These are phyloP conservation scores for Jatropha curcas DNA, from an alignment of 345 rosid species.

Conservation along the genomic window DNA sequence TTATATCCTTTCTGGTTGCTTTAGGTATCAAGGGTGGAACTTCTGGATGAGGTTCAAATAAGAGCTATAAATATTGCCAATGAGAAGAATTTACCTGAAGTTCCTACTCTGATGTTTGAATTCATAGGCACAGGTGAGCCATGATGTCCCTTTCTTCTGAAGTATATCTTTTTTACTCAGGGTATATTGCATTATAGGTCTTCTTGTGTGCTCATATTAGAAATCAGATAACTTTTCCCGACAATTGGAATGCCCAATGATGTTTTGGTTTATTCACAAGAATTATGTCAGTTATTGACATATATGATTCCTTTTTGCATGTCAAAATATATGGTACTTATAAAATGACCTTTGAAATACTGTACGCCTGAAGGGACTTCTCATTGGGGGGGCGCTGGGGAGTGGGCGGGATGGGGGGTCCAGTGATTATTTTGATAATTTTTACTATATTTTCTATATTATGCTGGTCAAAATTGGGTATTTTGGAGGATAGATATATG, in stretches of 20 bases:
- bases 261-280: background rate
- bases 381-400: too few species aligned
- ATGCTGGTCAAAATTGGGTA: too few species aligned
- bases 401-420: too few species aligned
- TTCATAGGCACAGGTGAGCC: slow-evolving; percentile 80
- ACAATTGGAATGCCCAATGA: background rate
- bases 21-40: slow-evolving; percentile 88
- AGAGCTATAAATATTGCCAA: slow-evolving; percentile 87
- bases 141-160: slow-evolving; percentile 1
- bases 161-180: background rate
- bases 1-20: slow-evolving; percentile 20
- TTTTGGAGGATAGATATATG: too few species aligned
- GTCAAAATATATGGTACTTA: too few species aligned
- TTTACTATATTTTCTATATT: too few species aligned
- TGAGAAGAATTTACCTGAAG: slow-evolving; percentile 72
- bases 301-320: too few species aligned
- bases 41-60: slow-evolving; percentile 85
- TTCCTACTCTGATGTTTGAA: slow-evolving; percentile 93
- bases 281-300: background rate
- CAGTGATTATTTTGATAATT: too few species aligned
- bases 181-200: background rate
- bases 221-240: background rate
- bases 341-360: too few species aligned
- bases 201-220: background rate
- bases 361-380: too few species aligned